These are phyloP conservation scores for Polyporus arcularius DNA, from an alignment of 768 basidiomycete genomes.

Conservation along the genomic window DNA sequence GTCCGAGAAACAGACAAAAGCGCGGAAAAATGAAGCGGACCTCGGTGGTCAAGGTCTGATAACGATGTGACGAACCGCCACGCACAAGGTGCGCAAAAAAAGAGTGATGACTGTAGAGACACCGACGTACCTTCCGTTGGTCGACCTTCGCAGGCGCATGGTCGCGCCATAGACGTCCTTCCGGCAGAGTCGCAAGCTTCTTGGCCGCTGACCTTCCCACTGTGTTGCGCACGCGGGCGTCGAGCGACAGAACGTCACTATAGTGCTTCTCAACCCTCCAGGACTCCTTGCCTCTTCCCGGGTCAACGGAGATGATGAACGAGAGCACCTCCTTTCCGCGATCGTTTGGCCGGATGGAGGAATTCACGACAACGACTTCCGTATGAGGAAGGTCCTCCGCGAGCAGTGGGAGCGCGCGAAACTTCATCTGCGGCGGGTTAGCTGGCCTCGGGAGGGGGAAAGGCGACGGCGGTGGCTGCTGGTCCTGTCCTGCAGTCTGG, in stretches of 20 bases:
- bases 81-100: no score
- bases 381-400: conserved; percentile 74
- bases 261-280: conserved; percentile 94
- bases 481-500: conserved; percentile 22
- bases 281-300: conserved; percentile 66
- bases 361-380: conserved; percentile 69
- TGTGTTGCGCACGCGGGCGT: conserved; percentile 65
- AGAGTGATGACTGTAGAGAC: background rate
- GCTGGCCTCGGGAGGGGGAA: conserved; percentile 31
- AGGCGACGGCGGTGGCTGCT: conserved; percentile 27
- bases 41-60: background rate
- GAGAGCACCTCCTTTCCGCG: conserved; percentile 90
- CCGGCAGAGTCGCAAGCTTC: conserved; percentile 80
- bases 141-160: conserved; percentile 96
- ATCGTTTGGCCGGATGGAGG: conserved; percentile 86
- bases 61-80: background rate
- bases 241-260: conserved; percentile 87
- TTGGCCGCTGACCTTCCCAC: conserved; percentile 69
- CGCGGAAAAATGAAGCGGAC: background rate
- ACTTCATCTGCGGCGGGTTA: conserved; percentile 39
- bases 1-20: conserved; percentile 3
- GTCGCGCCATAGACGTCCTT: conserved; percentile 94
- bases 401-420: conserved; percentile 74
- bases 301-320: conserved; percentile 78
- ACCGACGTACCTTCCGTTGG: conserved; percentile 79